Evolutionary conservation across 495 filamentous ascomycete genomes (phyloP).

Genomic region (Xanthoparmelia taractica): DNA sequence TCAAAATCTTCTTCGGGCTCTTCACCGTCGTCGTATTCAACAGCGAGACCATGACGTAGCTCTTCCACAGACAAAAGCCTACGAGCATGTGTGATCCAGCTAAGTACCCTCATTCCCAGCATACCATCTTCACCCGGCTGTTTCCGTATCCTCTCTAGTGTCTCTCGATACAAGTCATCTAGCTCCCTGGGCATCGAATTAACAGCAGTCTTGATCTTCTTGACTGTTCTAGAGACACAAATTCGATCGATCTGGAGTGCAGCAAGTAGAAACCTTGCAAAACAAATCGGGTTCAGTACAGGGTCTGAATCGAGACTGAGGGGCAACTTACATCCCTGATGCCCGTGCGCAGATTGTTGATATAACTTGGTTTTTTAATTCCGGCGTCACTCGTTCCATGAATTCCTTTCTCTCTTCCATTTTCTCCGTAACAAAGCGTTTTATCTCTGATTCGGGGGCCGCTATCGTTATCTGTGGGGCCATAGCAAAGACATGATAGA

Average conservation of each 20-base stretch:
- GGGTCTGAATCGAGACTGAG: neutral
- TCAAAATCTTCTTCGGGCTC: conserved; percentile 29
- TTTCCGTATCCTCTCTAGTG: conserved; percentile 26
- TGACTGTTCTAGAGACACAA: conserved; percentile 3
- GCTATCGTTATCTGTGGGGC: neutral
- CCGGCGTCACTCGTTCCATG: neutral
- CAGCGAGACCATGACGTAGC: conserved; percentile 34
- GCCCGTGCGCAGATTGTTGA: neutral
- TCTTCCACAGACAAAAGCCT: conserved; percentile 17
- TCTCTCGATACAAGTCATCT: conserved; percentile 24
- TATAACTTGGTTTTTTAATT: neutral
- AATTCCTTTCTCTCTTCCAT: conserved; percentile 8
- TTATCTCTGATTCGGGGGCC: neutral
- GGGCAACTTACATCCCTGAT: neutral
- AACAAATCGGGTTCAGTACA: neutral
- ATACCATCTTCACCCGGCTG: conserved; percentile 14
- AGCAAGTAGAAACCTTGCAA: conserved; percentile 17
- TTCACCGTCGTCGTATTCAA: conserved; percentile 22
- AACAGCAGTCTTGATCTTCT: conserved; percentile 9
- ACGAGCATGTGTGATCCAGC: conserved; percentile 21
- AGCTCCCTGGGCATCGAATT: conserved; percentile 12
- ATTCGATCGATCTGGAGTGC: conserved; percentile 15
- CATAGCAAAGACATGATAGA: neutral
- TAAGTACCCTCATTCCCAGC: conserved; percentile 12
- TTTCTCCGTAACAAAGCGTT: neutral